Base-by-base conservation (phyloP, 495 filamentous ascomycete genomes). In the Parachaetomium inaequale region DNA sequence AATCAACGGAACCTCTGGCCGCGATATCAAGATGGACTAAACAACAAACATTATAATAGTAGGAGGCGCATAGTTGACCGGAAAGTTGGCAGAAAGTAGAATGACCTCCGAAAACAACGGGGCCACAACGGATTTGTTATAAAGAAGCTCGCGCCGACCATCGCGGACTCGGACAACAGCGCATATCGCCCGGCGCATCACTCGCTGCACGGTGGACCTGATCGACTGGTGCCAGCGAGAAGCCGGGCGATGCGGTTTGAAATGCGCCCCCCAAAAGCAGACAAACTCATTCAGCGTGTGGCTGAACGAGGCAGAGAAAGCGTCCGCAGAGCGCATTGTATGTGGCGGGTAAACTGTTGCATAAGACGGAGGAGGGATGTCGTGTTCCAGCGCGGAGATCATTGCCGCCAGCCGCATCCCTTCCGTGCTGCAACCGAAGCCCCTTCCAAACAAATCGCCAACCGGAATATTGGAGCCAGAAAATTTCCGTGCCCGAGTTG, bases 331-430 rank as follows among this genome's bases (percentile, higher is more conserved):
- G 25, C 21, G 28, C 26, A 47, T 57, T 17, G 19, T n/a, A 51
- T 63, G 59, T 70, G 62, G 59, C 65, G 66, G 66, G 23, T 70
- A 70, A 68, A 66, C 40, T 58, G 46, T 62, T 61, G 69, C 68
- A 66, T 72, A 63, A 72, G 64, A 72, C 65, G 61, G 58, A 21
- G 32, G 52, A 31, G 43, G 60, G 56, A 58, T 51, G 54, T 38
- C 53, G 43, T 66, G 70, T 72, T 70, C 70, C 70, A 72, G 66
- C 63, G 51, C 43, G 70, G 4, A 66, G 68, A 72, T 72, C 70
- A 68, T 61, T 55, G 58, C 63, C 25, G 58, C 56, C 12, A 45
- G 29, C 42, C 40, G 51, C 32, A 25, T 43, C 51, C 42, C 23
- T 56, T 59, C 62, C 25, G 51, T 25, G 28, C 38, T 32, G 10